Evolutionary conservation across 495 filamentous ascomycete genomes (phyloP).

Genomic region (Tuber magnatum): DNA sequence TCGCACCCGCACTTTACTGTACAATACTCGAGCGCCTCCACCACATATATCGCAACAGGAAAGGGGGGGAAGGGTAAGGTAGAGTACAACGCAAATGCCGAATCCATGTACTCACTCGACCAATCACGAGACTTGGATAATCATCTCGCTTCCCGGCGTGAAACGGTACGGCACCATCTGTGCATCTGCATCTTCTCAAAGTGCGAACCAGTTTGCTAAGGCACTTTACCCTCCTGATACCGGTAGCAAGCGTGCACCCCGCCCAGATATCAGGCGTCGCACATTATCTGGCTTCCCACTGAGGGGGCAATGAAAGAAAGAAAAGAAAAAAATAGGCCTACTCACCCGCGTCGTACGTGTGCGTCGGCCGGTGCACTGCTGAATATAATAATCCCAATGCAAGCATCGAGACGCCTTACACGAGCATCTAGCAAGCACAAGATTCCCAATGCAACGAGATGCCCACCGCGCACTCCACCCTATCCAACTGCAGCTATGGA

Average conservation of each 20-base stretch:
- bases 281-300: background rate
- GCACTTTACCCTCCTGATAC: background rate
- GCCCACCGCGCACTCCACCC: background rate
- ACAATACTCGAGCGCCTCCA: background rate
- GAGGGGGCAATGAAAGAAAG: no score
- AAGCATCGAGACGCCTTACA: background rate
- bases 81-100: background rate
- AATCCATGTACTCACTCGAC: background rate
- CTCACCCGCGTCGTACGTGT: background rate
- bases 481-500: background rate
- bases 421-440: background rate
- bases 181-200: background rate
- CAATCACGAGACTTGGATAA: background rate
- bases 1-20: background rate
- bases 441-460: constrained; percentile 4
- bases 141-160: background rate
- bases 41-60: background rate
- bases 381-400: background rate
- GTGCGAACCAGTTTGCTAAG: background rate
- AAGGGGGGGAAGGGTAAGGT: background rate
- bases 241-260: background rate
- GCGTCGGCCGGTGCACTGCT: background rate
- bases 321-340: background rate
- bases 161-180: background rate
- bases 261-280: background rate